phyloP scores from a whole-genome alignment of 371 early-diverging fungal species.

The Aphelidium insulamus region DNA sequence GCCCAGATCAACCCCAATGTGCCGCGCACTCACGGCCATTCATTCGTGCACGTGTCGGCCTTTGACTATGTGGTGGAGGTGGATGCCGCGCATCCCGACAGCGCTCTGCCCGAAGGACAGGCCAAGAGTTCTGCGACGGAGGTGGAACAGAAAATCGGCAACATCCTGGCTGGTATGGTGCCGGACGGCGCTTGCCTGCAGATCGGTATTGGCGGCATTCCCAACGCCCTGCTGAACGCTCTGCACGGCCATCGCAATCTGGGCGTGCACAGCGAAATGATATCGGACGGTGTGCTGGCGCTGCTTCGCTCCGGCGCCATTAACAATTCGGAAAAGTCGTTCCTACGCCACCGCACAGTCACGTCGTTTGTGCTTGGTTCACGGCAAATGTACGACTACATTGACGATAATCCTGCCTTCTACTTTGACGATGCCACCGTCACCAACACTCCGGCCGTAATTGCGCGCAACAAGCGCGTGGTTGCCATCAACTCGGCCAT shows the following conservation, averaged over 20 bases:
- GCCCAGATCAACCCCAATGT: slow-evolving; percentile 19
- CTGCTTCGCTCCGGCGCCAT: slow-evolving; percentile 17
- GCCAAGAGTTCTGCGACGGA: slow-evolving; percentile 1
- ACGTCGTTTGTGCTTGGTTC: slow-evolving; percentile 12
- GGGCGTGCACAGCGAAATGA: slow-evolving; percentile 24
- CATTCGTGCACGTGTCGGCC: slow-evolving; percentile 11
- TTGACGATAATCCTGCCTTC: slow-evolving; percentile 18
- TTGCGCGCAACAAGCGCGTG: slow-evolving; percentile 15
- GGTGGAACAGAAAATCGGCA: slow-evolving; percentile 15
- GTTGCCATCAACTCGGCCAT: slow-evolving; percentile 20
- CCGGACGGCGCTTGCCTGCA: slow-evolving; percentile 19
- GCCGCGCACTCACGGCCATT: slow-evolving; percentile 14
- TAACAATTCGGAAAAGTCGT: slow-evolving; percentile 14
- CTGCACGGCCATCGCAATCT: slow-evolving; percentile 15
- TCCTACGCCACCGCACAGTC: slow-evolving; percentile 11
- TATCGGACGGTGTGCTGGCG: slow-evolving; percentile 17
- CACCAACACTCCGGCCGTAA: slow-evolving; percentile 15
- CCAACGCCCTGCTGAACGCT: slow-evolving; percentile 16
- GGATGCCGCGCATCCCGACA: slow-evolving; percentile 5
- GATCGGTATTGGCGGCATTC: slow-evolving; percentile 22
- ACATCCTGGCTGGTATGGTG: slow-evolving; percentile 13
- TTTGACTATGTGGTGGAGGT: slow-evolving; percentile 14
- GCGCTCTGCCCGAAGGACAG: slow-evolving; percentile 4
- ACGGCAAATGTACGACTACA: slow-evolving; percentile 8
- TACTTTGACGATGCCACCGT: slow-evolving; percentile 12